phyloP scores from a whole-genome alignment of 2,329 filamentous ascomycete genomes.

The Elsinoe ampelina region DNA sequence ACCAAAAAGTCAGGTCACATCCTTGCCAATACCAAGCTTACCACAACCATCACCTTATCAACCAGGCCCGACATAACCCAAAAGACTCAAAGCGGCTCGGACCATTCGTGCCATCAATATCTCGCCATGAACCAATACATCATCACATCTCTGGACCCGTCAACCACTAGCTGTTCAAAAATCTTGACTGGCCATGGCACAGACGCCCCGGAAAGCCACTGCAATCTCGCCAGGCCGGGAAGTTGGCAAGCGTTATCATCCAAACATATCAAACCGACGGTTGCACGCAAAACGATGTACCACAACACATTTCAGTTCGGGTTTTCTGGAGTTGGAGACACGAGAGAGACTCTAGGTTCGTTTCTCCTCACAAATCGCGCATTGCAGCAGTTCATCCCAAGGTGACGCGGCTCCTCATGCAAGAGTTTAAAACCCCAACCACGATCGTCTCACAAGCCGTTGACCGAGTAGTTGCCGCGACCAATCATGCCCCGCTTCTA shows the following conservation, averaged over 20 bases:
- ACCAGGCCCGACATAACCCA: neutral
- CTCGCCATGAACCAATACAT: neutral
- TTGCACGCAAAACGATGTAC: neutral
- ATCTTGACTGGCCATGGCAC: neutral
- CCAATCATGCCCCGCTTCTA: neutral
- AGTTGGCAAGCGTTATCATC: constrained; percentile 9
- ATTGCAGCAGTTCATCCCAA: neutral
- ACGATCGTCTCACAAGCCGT: neutral
- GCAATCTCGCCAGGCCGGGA: constrained; percentile 11
- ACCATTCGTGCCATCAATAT: neutral
- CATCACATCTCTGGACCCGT: neutral
- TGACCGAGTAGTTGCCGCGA: neutral
- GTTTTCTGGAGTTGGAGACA: too few species aligned
- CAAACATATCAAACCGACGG: constrained; percentile 10
- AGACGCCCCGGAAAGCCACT: constrained; percentile 6
- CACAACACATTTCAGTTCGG: neutral
- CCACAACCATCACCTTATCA: neutral
- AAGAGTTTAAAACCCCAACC: neutral
- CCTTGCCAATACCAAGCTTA: constrained; percentile 1
- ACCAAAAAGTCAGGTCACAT: neutral
- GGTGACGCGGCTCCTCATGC: constrained; percentile 1
- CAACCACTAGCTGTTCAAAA: neutral
- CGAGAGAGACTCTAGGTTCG: neutral
- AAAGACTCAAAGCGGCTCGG: constrained; percentile 5
- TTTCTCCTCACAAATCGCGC: neutral